These are phyloP conservation scores for Chloris gayana DNA, from an alignment of 176 grass and related monocot genomes.

Conservation along the genomic window DNA sequence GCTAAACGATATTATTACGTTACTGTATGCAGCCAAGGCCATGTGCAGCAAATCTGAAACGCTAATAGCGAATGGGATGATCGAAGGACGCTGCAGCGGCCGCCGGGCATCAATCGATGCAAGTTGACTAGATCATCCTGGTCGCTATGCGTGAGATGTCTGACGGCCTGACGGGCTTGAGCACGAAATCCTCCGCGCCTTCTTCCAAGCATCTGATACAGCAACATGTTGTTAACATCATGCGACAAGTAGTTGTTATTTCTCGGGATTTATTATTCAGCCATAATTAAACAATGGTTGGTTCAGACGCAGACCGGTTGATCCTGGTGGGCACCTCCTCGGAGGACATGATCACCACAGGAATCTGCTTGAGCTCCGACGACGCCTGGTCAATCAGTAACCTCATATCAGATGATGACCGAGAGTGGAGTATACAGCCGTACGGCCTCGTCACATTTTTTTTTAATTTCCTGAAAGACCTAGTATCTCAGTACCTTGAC, in stretches of 20 bases:
- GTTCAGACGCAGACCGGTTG: slow-evolving; percentile 9
- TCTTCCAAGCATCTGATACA: slow-evolving; percentile 45
- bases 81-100: too few relatives aligned
- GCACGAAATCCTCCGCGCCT: slow-evolving; percentile 48
- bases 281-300: neutral
- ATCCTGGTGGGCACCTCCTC: slow-evolving; percentile 49
- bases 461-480: neutral
- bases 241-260: neutral
- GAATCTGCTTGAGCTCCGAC: slow-evolving; percentile 43
- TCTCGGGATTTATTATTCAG: neutral
- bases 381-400: slow-evolving; percentile 20
- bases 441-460: too few relatives aligned
- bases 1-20: neutral
- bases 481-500: slow-evolving; percentile 62
- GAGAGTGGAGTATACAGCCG: too few relatives aligned
- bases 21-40: neutral
- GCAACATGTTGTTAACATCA: too few relatives aligned
- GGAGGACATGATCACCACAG: slow-evolving; percentile 51
- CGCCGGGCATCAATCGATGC: neutral
- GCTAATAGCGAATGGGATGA: neutral
- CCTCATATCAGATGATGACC: neutral
- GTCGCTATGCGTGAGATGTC: slow-evolving; percentile 45
- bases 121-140: slow-evolving; percentile 34
- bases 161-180: slow-evolving; percentile 49
- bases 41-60: neutral